phyloP scores from a whole-genome alignment of 306 rosid species.

The Sindora glabra region DNA sequence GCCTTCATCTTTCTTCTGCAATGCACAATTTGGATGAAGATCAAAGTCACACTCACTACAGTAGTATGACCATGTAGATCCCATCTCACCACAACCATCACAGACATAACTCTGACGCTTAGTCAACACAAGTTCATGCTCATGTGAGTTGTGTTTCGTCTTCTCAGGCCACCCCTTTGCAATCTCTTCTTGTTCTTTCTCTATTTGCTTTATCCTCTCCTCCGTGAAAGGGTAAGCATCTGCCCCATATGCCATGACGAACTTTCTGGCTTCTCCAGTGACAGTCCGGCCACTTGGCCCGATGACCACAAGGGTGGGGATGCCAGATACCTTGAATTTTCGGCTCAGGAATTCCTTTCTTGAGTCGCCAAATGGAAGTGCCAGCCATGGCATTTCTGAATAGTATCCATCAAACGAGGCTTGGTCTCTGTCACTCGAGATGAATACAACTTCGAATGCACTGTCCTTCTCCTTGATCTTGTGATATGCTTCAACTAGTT shows the following conservation, averaged over 20 bases:
- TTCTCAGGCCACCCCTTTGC: constrained; percentile 70
- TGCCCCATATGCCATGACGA: constrained; percentile 41
- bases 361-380: constrained; percentile 65
- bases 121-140: constrained; percentile 44
- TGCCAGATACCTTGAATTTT: constrained; percentile 50
- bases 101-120: constrained; percentile 25
- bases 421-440: constrained; percentile 69
- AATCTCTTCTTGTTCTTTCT: constrained; percentile 34
- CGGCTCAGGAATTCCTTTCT: constrained; percentile 52
- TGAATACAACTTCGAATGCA: constrained; percentile 59
- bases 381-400: constrained; percentile 77
- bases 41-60: constrained; percentile 57
- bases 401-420: constrained; percentile 52
- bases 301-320: constrained; percentile 58
- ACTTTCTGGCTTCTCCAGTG: constrained; percentile 42
- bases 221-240: constrained; percentile 68
- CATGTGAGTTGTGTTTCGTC: constrained; percentile 32
- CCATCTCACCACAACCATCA: constrained; percentile 35
- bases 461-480: constrained; percentile 51
- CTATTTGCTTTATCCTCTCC: constrained; percentile 39
- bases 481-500: constrained; percentile 47
- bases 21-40: constrained; percentile 60
- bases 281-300: constrained; percentile 59
- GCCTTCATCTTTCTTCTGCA: constrained; percentile 19
- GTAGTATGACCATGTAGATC: constrained; percentile 44